Evolutionary conservation across 495 filamentous ascomycete species (phyloP).

Genomic region (Aspergillus wentii): DNA sequence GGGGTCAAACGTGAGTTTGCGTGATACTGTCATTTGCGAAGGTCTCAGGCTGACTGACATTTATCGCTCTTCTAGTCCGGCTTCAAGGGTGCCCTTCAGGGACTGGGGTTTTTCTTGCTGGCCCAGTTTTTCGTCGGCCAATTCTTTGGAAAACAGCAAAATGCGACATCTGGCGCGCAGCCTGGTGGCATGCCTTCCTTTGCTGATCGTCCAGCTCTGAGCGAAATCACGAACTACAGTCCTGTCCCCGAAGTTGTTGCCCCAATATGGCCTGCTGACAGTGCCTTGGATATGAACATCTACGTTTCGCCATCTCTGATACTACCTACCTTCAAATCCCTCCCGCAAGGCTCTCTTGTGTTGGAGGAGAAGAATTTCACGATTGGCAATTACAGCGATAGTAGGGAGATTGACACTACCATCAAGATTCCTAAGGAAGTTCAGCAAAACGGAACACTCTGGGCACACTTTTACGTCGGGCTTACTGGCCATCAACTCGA

Average conservation of each 20-base stretch:
- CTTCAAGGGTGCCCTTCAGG: slow-evolving; percentile 56
- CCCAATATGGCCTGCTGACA: slow-evolving; percentile 83
- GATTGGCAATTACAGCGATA: slow-evolving; percentile 77
- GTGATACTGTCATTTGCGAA: neutral
- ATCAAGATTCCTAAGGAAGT: slow-evolving; percentile 74
- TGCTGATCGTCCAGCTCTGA: slow-evolving; percentile 52
- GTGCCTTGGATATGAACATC: slow-evolving; percentile 74
- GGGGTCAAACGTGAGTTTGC: slow-evolving; percentile 31
- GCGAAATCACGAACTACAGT: slow-evolving; percentile 64
- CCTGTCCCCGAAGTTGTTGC: slow-evolving; percentile 69
- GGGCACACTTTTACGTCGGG: slow-evolving; percentile 86
- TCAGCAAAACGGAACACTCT: slow-evolving; percentile 89
- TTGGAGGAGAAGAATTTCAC: slow-evolving; percentile 75
- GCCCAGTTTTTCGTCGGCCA: slow-evolving; percentile 59
- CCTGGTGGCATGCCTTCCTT: slow-evolving; percentile 59
- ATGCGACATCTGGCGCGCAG: slow-evolving; percentile 36
- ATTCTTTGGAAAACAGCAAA: slow-evolving; percentile 48
- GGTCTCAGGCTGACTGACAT: slow-evolving; percentile 16
- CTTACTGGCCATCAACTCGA: slow-evolving; percentile 71
- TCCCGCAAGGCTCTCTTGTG: slow-evolving; percentile 55
- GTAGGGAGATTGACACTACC: slow-evolving; percentile 67
- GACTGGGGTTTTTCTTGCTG: slow-evolving; percentile 64
- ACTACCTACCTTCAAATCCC: slow-evolving; percentile 58
- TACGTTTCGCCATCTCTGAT: slow-evolving; percentile 74
- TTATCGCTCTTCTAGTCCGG: slow-evolving; percentile 36